Conservation (phyloP, 257 asterid species). For the Solanum megistacrolobum region DNA sequence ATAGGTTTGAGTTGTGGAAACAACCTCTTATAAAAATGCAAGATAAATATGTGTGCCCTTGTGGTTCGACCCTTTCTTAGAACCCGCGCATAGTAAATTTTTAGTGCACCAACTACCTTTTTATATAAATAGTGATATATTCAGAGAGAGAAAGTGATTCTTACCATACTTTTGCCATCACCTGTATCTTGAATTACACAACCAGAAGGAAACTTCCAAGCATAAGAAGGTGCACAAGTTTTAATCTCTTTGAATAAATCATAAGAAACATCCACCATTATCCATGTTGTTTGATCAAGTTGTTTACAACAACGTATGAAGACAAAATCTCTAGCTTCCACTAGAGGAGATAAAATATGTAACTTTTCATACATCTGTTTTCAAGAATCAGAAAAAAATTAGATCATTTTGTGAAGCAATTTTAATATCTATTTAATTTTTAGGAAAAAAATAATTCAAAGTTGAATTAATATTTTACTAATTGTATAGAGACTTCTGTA, state of each 20-base stretch:
- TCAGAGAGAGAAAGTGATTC: neutral
- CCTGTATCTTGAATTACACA: conserved; percentile 50
- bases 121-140: neutral
- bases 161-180: conserved; percentile 47
- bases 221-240: conserved; percentile 26
- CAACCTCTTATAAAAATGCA: neutral
- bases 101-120: neutral
- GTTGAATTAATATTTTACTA: neutral
- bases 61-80: neutral
- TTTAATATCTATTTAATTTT: neutral
- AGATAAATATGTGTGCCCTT: neutral
- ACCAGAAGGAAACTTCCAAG: conserved; percentile 78
- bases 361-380: neutral
- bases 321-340: conserved; percentile 57
- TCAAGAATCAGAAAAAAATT: neutral
- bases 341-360: conserved; percentile 65
- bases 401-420: neutral
- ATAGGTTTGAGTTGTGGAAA: neutral
- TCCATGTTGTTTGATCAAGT: conserved; percentile 45
- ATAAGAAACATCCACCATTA: conserved; percentile 49
- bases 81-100: neutral
- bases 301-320: conserved; percentile 47
- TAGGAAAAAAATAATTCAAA: neutral
- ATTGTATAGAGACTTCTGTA: conserved; percentile 31
- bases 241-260: conserved; percentile 30